Conservation (phyloP, 2,329 filamentous ascomycete species). For the Diaporthe sp. region DNA sequence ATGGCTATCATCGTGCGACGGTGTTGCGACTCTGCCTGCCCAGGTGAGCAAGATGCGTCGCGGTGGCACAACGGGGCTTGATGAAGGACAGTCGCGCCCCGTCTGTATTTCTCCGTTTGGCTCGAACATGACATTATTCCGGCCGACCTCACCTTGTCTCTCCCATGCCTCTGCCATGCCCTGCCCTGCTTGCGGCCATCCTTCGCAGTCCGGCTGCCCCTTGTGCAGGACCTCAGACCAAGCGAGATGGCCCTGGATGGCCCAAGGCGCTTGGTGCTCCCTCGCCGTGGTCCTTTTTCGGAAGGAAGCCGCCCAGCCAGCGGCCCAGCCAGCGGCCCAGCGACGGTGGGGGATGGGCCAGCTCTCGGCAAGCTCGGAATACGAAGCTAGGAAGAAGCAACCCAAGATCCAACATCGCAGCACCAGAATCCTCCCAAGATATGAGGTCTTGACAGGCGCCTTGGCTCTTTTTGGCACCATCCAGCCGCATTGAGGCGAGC, state of each 20-base stretch:
- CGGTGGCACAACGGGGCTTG: conserved; percentile 26
- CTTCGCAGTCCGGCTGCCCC: conserved; percentile 1
- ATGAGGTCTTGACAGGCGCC: conserved; percentile 22
- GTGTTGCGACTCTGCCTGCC: conserved; percentile 16
- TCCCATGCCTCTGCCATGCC: conserved; percentile 3
- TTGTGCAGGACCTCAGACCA: conserved; percentile 39
- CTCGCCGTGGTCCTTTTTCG: conserved; percentile 31
- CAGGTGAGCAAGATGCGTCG: background rate
- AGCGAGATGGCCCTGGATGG: conserved; percentile 37
- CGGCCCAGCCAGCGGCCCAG: background rate
- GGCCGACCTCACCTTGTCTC: conserved; percentile 29
- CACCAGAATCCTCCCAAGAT: conserved; percentile 1
- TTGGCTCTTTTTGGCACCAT: conserved; percentile 28
- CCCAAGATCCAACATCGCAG: conserved; percentile 16
- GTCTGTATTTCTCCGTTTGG: conserved; percentile 13
- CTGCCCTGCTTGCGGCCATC: conserved; percentile 6
- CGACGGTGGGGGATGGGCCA: background rate
- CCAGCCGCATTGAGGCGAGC: conserved; percentile 6
- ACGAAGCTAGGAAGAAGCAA: conserved; percentile 21
- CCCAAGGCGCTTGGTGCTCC: conserved; percentile 31
- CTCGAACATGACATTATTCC: conserved; percentile 21
- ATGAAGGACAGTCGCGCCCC: conserved; percentile 32
- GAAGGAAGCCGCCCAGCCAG: conserved; percentile 26
- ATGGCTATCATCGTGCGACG: conserved; percentile 26
- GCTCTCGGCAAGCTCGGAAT: conserved; percentile 36